These are phyloP conservation scores for Flaveria linearis DNA, from an alignment of 129 eudicot genomes.

Conservation along the genomic window DNA sequence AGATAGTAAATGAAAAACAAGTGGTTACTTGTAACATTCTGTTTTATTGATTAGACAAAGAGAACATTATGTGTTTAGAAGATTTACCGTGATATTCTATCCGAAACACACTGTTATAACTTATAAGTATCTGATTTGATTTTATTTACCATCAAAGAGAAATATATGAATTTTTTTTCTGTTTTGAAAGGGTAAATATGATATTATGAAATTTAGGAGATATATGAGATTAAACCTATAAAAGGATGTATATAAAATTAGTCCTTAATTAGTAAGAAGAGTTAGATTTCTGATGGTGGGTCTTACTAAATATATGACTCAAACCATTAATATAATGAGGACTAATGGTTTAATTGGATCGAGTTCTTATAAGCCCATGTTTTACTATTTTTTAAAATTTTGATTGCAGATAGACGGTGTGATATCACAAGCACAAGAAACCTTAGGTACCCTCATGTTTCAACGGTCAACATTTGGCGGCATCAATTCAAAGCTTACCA, in stretches of 20 bases:
- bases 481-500: constrained; percentile 89
- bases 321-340: background rate
- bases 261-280: background rate
- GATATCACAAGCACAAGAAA: constrained; percentile 95
- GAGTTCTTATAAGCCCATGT: constrained; percentile 1
- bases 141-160: background rate
- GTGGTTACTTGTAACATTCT: background rate
- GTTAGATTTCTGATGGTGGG: background rate
- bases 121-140: background rate
- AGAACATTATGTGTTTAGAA: constrained; percentile 1
- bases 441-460: constrained; percentile 77
- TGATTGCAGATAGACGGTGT: constrained; percentile 84
- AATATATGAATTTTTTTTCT: background rate
- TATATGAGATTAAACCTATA: background rate
- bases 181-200: background rate
- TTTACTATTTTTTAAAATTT: constrained; percentile 11
- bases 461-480: constrained; percentile 98
- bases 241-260: background rate
- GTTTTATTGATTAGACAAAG: background rate
- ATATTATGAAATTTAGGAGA: background rate
- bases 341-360: background rate
- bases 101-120: background rate
- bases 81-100: background rate
- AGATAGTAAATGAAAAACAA: background rate
- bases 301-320: constrained; percentile 1